Evolutionary conservation across 305 asterid species (phyloP).

Genomic region (Plantago coronopus): DNA sequence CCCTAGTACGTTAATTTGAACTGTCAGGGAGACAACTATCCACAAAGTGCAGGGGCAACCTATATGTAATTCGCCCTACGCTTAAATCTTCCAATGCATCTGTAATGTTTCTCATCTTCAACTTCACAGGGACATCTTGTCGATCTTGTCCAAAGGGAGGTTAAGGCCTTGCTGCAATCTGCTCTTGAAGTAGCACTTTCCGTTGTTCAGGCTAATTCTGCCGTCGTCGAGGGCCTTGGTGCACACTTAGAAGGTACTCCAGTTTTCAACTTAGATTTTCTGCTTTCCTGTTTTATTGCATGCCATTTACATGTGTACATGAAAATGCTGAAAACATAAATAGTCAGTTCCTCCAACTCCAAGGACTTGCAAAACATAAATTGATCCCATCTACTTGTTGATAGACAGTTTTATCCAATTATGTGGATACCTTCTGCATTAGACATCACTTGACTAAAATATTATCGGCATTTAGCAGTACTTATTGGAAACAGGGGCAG

Average conservation of each 20-base stretch:
- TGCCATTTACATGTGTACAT: background rate
- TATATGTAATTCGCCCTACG: conserved; percentile 4
- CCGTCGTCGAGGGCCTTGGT: conserved; percentile 90
- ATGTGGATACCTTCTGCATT: background rate
- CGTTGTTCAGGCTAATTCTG: conserved; percentile 88
- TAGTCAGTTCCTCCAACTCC: too few species aligned
- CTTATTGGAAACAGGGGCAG: background rate
- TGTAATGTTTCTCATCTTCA: conserved; percentile 20
- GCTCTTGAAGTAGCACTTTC: conserved; percentile 90
- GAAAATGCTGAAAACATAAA: background rate
- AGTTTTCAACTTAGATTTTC: too few species aligned
- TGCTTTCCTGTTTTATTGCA: conserved; percentile 13
- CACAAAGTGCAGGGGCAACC: background rate
- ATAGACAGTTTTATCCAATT: background rate
- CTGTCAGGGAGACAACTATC: background rate
- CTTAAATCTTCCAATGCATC: conserved; percentile 15
- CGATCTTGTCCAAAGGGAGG: conserved; percentile 93
- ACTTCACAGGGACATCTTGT: conserved; percentile 83
- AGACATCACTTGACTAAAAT: background rate
- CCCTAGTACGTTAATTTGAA: background rate
- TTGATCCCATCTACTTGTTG: background rate
- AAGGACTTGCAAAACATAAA: background rate
- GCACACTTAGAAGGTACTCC: conserved; percentile 94
- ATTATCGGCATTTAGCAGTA: background rate
- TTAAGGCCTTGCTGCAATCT: conserved; percentile 70